These are phyloP conservation scores for Gossypium davidsonii DNA, from an alignment of 441 rosid species.

Conservation along the genomic window DNA sequence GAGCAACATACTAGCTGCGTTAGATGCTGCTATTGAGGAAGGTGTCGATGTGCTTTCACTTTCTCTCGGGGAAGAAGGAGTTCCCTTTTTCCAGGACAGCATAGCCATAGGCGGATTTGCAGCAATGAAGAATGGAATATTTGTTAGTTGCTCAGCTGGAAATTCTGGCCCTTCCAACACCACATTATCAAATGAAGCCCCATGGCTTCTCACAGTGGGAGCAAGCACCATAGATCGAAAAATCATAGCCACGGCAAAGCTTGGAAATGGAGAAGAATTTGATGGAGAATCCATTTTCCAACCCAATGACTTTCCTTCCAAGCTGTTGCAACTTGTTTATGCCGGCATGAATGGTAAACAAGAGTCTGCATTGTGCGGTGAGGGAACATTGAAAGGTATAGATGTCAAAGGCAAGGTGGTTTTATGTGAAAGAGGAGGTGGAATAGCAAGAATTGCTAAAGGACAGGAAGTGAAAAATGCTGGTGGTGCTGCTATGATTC, in stretches of 20 bases:
- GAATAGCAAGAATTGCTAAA: conserved; percentile 23
- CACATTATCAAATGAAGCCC: conserved; percentile 39
- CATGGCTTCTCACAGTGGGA: conserved; percentile 43
- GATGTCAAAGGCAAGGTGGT: conserved; percentile 40
- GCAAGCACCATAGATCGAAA: conserved; percentile 28
- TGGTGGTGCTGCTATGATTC: conserved; percentile 42
- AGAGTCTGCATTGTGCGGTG: conserved; percentile 19
- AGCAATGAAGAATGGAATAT: conserved; percentile 29
- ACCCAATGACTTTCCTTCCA: conserved; percentile 21
- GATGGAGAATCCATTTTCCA: conserved; percentile 42
- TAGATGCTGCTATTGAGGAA: conserved; percentile 28
- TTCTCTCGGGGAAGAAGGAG: conserved; percentile 19
- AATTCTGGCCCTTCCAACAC: conserved; percentile 24
- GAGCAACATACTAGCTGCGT: conserved; percentile 18
- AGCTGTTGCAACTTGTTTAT: conserved; percentile 32
- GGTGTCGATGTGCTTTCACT: conserved; percentile 29
- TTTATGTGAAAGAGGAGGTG: conserved; percentile 37
- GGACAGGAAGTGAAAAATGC: conserved; percentile 36
- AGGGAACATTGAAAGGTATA: conserved; percentile 24
- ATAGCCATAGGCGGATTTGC: conserved; percentile 29
- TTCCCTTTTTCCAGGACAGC: too few species aligned
- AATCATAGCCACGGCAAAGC: conserved; percentile 26
- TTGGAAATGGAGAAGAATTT: conserved; percentile 34
- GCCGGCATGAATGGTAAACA: conserved; percentile 27
- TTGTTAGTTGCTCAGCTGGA: conserved; percentile 32